Evolutionary conservation across 176 grass and related monocot species (phyloP), one percentile per base, ranked within the genome.

Genomic region (Zoysia pacifica): DNA sequence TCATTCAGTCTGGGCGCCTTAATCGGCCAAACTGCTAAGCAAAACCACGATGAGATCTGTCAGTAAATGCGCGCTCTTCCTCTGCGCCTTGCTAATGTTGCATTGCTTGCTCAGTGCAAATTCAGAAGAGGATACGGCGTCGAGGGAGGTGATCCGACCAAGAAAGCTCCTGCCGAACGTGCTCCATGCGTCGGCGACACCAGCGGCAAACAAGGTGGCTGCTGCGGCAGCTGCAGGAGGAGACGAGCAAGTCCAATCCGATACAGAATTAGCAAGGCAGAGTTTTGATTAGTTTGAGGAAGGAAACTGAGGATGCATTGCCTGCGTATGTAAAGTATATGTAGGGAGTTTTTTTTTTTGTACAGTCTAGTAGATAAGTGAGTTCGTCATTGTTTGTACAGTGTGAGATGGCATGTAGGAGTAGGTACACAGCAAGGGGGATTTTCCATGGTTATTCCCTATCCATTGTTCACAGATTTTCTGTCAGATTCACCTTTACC

Each of bases 191-290:
- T 9, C 2, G 9, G 19, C 40, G 47, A 62, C 35, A 63, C 14
- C 68, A n/a, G 12, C 37, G 16, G 69, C 61, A 19, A 70, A 44
- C 50, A 79, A 65, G 18, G 46, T 39, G 20, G 15, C 40, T 55
- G 11, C 51, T 15, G 51, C 48, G 10, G 48, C 48, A 11, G 8
- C 18, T 36, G 59, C 59, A 9, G 59, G 40, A 7, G 49, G 10
- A 13, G 44, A 86, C 64, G 55, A 86, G 78, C 83, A 87, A 79
- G 60, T 87, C 84, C 54, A 90, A 90, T 11, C 88, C 84, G 7
- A 90, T 80, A 56, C 88, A 90, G 49, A 90, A 87, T 47, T 90
- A 79, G 74, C 15, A 51, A 28, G 37, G 37, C 37, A 38, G 15
- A 2, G 4, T 19, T 48, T 19, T n/a, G 37, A 5, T 47, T 35